Conservation (phyloP, 176 grass and related monocot genomes). For the Lolium rigidum region DNA sequence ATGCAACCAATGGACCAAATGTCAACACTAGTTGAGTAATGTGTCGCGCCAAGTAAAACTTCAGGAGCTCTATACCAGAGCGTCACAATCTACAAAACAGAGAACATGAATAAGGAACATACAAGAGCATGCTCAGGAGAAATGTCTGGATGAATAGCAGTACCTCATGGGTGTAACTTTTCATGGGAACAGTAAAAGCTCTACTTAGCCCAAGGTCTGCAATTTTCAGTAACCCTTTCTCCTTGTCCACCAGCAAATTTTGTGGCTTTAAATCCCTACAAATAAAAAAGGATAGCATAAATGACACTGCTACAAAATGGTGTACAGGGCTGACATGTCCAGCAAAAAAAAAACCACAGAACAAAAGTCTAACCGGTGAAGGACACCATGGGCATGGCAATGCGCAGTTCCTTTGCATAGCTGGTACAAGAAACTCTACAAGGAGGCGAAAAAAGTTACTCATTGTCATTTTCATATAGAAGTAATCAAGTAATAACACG, state of each 20-base stretch:
- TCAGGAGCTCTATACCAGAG: slow-evolving; percentile 99
- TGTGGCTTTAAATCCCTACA: slow-evolving; percentile 90
- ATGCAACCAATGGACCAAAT: slow-evolving; percentile 98
- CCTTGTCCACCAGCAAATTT: slow-evolving; percentile 90
- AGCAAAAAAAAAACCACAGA: not conserved
- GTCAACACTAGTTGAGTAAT: slow-evolving; percentile 96
- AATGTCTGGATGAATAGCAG: not conserved
- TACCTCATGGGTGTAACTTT: slow-evolving; percentile 98
- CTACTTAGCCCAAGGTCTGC: slow-evolving; percentile 83
- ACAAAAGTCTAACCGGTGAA: slow-evolving; percentile 70
- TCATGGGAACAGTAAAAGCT: slow-evolving; percentile 81
- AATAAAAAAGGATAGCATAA: not conserved
- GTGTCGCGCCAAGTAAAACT: slow-evolving; percentile 83
- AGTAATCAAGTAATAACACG: not conserved
- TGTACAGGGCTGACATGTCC: not conserved
- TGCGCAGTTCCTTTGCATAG: slow-evolving; percentile 90
- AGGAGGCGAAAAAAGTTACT: slow-evolving; percentile 15
- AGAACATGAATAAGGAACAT: not conserved
- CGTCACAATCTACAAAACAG: slow-evolving; percentile 75
- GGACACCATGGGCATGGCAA: slow-evolving; percentile 86
- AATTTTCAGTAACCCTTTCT: slow-evolving; percentile 94
- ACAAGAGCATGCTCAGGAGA: not conserved
- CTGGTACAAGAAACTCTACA: slow-evolving; percentile 83
- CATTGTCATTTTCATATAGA: not conserved
- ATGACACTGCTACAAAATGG: not conserved